phyloP scores from a whole-genome alignment of 129 eudicot species.

The Glebionis coronaria region DNA sequence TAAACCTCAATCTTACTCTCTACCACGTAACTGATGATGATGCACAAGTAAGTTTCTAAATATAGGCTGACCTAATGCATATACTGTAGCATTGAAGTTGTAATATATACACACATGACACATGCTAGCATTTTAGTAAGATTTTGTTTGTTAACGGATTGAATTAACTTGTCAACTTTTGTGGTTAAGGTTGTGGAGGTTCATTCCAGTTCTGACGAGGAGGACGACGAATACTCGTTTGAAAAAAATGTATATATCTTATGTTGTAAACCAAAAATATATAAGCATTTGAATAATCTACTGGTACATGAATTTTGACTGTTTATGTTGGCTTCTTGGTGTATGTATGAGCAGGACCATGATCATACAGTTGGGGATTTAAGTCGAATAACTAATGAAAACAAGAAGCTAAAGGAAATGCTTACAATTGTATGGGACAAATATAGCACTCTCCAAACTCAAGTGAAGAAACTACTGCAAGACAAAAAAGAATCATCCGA shows the following conservation, averaged over 20 bases:
- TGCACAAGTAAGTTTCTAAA: neutral
- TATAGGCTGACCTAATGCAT: neutral
- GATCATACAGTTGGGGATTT: constrained; percentile 23
- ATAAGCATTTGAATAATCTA: neutral
- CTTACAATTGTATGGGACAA: constrained; percentile 27
- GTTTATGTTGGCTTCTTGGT: no score
- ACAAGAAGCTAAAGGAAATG: constrained; percentile 47
- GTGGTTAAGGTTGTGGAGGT: constrained; percentile 17
- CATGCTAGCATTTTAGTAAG: no score
- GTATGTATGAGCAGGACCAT: neutral
- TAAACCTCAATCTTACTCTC: constrained; percentile 29
- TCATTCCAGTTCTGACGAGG: neutral
- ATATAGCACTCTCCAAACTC: constrained; percentile 31
- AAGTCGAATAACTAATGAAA: constrained; percentile 35
- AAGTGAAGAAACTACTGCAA: constrained; percentile 26
- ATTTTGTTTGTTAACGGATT: neutral
- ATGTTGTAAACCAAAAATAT: neutral
- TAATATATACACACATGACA: no score
- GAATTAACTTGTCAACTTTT: neutral
- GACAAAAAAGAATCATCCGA: neutral
- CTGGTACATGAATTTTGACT: neutral
- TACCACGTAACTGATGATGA: constrained; percentile 5
- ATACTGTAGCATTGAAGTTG: neutral
- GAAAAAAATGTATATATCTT: constrained; percentile 12
- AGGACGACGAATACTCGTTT: neutral